phyloP scores from a whole-genome alignment of 176 grass and related monocot genomes.

The Oryza glaberrima region DNA sequence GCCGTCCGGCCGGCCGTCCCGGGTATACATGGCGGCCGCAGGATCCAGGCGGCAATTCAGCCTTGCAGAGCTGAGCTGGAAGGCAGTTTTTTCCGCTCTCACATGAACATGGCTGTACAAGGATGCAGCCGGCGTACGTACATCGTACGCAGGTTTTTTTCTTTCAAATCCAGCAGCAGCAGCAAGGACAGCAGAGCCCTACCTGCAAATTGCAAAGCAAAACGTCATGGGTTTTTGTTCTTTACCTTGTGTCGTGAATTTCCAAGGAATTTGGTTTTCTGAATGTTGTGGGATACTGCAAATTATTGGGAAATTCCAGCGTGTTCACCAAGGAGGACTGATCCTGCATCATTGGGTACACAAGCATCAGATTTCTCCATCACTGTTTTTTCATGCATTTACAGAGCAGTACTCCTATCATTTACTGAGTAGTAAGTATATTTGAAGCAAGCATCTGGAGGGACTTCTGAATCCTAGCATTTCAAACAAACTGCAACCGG shows the following conservation, averaged over 20 bases:
- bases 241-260: neutral
- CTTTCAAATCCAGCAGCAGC: conserved; percentile 11
- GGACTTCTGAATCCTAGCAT: neutral
- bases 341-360: neutral
- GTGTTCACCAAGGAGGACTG: neutral
- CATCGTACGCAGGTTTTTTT: neutral
- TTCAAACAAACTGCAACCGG: conserved; percentile 1
- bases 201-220: neutral
- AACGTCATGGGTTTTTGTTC: neutral
- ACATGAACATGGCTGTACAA: neutral
- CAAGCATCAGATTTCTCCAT: neutral
- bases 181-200: neutral
- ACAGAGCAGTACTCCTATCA: neutral
- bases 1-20: neutral
- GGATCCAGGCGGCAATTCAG: conserved; percentile 29
- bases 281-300: neutral
- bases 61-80: neutral
- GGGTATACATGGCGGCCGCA: neutral
- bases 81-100: neutral
- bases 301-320: neutral
- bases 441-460: neutral
- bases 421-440: conserved; percentile 23
- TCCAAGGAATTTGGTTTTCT: neutral
- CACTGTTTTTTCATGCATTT: conserved; percentile 35
- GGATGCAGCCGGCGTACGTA: neutral